A percentile compares a stretch with the other conserved stretches of the same genome.
Conservation (phyloP, 441 rosid species). For the Pelargonium cotyledonis region DNA sequence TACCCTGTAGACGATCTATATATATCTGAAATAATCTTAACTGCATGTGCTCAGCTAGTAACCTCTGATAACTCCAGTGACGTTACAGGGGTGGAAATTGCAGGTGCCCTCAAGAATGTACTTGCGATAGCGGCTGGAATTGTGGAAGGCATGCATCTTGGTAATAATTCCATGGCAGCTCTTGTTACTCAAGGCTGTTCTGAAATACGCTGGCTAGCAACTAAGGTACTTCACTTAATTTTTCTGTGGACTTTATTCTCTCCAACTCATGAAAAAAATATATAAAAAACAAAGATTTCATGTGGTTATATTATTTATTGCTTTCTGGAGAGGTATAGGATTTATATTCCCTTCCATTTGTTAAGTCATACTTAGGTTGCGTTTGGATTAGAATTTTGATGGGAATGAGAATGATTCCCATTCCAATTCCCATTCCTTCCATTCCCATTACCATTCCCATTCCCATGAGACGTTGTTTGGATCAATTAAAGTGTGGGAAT, state of each 20-base stretch:
- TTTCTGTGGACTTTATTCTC: not conserved
- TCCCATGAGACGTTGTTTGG: too few species aligned
- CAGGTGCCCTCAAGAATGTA: slow-evolving; percentile 92
- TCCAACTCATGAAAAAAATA: not conserved
- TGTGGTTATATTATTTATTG: not conserved
- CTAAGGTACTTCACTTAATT: slow-evolving; percentile 43
- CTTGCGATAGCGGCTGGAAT: slow-evolving; percentile 94
- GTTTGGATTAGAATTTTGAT: too few species aligned
- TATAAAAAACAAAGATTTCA: not conserved
- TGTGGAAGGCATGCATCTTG: slow-evolving; percentile 87
- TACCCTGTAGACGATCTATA: not conserved
- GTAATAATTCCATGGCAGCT: slow-evolving; percentile 96
- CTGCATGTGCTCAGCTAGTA: slow-evolving; percentile 47
- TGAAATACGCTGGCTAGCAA: slow-evolving; percentile 91
- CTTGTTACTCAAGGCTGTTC: slow-evolving; percentile 95
- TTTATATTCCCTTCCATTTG: not conserved
- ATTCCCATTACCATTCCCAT: too few species aligned
- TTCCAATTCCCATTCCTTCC: too few species aligned
- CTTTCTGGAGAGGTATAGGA: not conserved
- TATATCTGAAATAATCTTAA: not conserved
- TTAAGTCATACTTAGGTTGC: not conserved
- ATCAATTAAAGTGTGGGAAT: too few species aligned
- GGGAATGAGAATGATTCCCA: too few species aligned
- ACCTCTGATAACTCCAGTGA: slow-evolving; percentile 85
- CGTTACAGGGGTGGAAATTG: slow-evolving; percentile 94